These are phyloP conservation scores for Chloranthus sessilifolius DNA, from an alignment of 164 flowering plant species.

Conservation along the genomic window DNA sequence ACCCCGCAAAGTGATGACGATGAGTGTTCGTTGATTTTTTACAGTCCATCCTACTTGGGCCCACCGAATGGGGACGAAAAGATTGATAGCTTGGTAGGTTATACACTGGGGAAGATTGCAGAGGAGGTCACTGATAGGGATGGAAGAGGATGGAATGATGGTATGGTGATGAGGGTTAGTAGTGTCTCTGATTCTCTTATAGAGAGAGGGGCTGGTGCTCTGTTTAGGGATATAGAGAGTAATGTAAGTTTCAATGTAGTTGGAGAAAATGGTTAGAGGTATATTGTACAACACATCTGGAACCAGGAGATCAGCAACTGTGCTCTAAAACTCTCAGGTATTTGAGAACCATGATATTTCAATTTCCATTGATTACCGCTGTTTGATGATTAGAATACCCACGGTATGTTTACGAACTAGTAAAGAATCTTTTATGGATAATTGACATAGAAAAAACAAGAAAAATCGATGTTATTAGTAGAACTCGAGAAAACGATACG, in stretches of 20 bases:
- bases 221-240: slow-evolving; percentile 7
- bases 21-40: slow-evolving; percentile 9
- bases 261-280: slow-evolving; percentile 12
- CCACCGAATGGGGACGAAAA: slow-evolving; percentile 13
- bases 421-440: too few relatives aligned
- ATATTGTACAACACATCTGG: slow-evolving; percentile 14
- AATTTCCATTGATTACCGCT: too few relatives aligned
- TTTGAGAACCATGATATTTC: too few relatives aligned
- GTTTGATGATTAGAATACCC: too few relatives aligned
- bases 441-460: too few relatives aligned
- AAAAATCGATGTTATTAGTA: too few relatives aligned
- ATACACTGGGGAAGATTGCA: slow-evolving; percentile 10
- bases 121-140: slow-evolving; percentile 12
- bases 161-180: slow-evolving; percentile 4
- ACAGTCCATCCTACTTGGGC: slow-evolving; percentile 3
- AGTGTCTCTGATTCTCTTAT: slow-evolving; percentile 2
- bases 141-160: slow-evolving; percentile 15
- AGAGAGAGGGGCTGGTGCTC: slow-evolving; percentile 5
- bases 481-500: too few relatives aligned
- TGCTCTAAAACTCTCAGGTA: slow-evolving; percentile 8
- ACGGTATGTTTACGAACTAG: too few relatives aligned
- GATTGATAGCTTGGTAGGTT: slow-evolving; percentile 13
- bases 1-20: neutral
- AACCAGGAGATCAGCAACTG: slow-evolving; percentile 7
- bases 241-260: slow-evolving; percentile 14